Evolutionary conservation across 495 filamentous ascomycete species (phyloP), one percentile per base, ranked within the genome.

Genomic region (Penicillium manginii): DNA sequence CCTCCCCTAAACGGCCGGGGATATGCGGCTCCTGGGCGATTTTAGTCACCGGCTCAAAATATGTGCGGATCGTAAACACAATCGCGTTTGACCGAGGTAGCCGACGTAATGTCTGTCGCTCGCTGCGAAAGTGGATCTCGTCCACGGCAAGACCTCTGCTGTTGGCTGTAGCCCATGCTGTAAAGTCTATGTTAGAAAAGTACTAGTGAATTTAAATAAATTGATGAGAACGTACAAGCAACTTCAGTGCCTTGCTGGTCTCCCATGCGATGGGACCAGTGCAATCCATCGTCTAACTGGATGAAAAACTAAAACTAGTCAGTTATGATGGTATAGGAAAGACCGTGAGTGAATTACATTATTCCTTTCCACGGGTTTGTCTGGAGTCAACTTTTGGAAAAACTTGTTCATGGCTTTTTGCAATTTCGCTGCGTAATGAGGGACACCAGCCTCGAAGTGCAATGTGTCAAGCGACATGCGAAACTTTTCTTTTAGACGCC

Each of bases 391-490:
- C 9, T 86, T 66, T 8, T 78, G 67, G 57, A 89, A 89, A 57
- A 89, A 85, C 59, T 84, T 86, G 65, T 80, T 79, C 86, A 89
- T 89, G 10, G 87, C 87, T 66, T 84, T 88, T 70, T 90, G 84
- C 31, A 92, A 60, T 66, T 88, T 89, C 66, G 87, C 78, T 49
- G 80, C 80, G 68, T 80, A 92, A 52, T 85, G 84, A n/a, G 90
- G 89, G 17, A 92, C 90, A 52, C 87, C 80, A 1, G 88, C 89
- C 26, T 78, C 81, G 2, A 86, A 88, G 59, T 92, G 89, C 46
- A 92, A 90, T 60, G 90, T 86, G 12, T 80, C 81, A 19, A 92
- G 69, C 23, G 80, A 74, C 90, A 92, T 91, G 12, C 87, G 86
- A 58, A 88, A 84, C 65, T 92, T 91, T 58, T 92, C 87, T 35